Conservation (phyloP, 73 alveolate genomes). For the Paramecium biaurelia region DNA sequence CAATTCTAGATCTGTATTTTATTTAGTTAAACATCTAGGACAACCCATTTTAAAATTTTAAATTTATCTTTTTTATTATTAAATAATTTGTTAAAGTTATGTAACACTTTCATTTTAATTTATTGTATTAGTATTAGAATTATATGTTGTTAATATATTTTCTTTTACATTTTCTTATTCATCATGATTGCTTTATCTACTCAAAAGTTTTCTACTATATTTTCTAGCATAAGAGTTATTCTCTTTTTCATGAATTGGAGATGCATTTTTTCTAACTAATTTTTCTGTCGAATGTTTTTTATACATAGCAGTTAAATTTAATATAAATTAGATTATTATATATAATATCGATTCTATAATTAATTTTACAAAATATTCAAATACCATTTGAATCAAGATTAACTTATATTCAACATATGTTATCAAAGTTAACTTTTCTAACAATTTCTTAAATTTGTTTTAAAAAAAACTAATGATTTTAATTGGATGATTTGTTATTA, state of each 20-base stretch:
- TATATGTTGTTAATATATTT: not conserved
- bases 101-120: not conserved
- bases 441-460: not conserved
- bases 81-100: not conserved
- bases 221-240: not conserved
- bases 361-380: not conserved
- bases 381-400: not conserved
- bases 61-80: not conserved
- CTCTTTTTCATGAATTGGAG: not conserved
- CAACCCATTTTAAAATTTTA: not conserved
- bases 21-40: not conserved
- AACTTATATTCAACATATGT: not conserved
- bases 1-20: slow-evolving; percentile 2
- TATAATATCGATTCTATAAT: not conserved
- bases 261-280: not conserved
- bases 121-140: not conserved
- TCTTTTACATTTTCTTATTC: not conserved
- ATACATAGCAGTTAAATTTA: slow-evolving; percentile 25
- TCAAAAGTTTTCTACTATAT: slow-evolving; percentile 18
- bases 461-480: not conserved
- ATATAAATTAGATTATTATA: not conserved
- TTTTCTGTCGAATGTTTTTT: slow-evolving; percentile 7
- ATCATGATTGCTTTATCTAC: slow-evolving; percentile 7
- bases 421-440: not conserved
- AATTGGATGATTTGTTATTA: not conserved